These are phyloP conservation scores for Lepraria neglecta DNA, from an alignment of 495 filamentous ascomycete genomes.

Conservation along the genomic window DNA sequence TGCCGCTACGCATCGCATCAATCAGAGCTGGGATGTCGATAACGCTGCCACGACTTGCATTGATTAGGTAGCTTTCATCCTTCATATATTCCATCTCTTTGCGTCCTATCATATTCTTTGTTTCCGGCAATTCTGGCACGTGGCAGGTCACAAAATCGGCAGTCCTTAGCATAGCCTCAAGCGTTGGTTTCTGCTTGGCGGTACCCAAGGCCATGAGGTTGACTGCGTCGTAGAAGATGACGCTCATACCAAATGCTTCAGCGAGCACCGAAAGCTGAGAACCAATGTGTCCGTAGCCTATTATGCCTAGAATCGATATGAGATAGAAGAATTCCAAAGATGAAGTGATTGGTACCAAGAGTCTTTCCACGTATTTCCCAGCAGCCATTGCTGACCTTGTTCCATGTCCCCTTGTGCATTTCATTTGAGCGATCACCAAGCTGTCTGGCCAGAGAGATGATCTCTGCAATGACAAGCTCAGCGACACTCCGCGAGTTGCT, in stretches of 20 bases:
- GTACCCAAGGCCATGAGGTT: slow-evolving; percentile 91
- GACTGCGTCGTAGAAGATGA: slow-evolving; percentile 90
- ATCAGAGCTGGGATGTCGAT: slow-evolving; percentile 92
- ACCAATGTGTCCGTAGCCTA: slow-evolving; percentile 97
- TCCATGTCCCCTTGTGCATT: slow-evolving; percentile 93
- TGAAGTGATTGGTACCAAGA: slow-evolving; percentile 51
- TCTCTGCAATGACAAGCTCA: slow-evolving; percentile 89
- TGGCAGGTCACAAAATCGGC: slow-evolving; percentile 92
- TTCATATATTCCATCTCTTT: slow-evolving; percentile 84
- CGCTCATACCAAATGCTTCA: slow-evolving; percentile 94
- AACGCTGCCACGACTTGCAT: slow-evolving; percentile 87
- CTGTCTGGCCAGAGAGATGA: slow-evolving; percentile 86
- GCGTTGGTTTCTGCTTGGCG: slow-evolving; percentile 68
- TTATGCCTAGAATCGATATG: slow-evolving; percentile 54
- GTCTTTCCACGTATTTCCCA: slow-evolving; percentile 99
- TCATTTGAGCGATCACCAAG: slow-evolving; percentile 89
- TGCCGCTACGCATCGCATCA: slow-evolving; percentile 78
- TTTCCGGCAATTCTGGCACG: slow-evolving; percentile 89
- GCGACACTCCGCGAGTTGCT: slow-evolving; percentile 96
- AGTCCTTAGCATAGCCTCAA: slow-evolving; percentile 66
- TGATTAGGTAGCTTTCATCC: slow-evolving; percentile 86
- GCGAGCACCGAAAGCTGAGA: slow-evolving; percentile 93
- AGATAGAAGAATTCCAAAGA: slow-evolving; percentile 8
- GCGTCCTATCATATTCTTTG: slow-evolving; percentile 77
- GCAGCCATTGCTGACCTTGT: slow-evolving; percentile 92